Conservation (phyloP, 1,139 yeast species). For the Pichia sp. region DNA sequence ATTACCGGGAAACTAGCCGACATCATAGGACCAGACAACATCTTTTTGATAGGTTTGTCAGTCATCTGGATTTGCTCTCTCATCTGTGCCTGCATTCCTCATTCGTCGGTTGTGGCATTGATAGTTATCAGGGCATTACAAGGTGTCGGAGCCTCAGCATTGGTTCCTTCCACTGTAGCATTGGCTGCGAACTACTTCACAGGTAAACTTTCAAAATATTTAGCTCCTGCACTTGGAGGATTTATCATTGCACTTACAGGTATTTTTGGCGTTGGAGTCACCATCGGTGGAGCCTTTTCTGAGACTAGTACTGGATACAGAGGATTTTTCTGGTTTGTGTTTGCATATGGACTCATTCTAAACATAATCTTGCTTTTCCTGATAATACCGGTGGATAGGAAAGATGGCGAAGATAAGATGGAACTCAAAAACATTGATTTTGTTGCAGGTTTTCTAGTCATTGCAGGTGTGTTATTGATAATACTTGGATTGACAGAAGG, state of each 20-base stretch:
- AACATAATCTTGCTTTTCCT: conserved; percentile 22
- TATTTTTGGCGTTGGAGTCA: conserved; percentile 31
- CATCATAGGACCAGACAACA: conserved; percentile 34
- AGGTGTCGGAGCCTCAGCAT: conserved; percentile 35
- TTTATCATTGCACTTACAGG: conserved; percentile 30
- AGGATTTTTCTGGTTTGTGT: conserved; percentile 32
- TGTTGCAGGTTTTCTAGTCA: conserved; percentile 28
- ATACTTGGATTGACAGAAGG: conserved; percentile 37
- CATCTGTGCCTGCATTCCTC: conserved; percentile 28
- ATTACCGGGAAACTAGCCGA: conserved; percentile 37
- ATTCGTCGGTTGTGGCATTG: conserved; percentile 27
- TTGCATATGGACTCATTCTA: conserved; percentile 22
- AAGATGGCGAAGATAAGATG: conserved; percentile 19
- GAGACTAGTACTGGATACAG: conserved; percentile 32
- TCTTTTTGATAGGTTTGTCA: conserved; percentile 26
- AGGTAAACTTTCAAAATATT: conserved; percentile 20
- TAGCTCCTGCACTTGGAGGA: conserved; percentile 27
- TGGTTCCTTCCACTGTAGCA: conserved; percentile 34
- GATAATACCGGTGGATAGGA: conserved; percentile 27
- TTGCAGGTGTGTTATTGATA: conserved; percentile 32
- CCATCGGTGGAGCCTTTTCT: conserved; percentile 38
- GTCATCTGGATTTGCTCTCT: conserved; percentile 30
- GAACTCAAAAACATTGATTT: conserved; percentile 30
- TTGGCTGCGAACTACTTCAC: conserved; percentile 31
- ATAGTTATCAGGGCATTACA: conserved; percentile 37